Conservation (phyloP, 495 filamentous ascomycete species). For the Penicillium chermesinum region DNA sequence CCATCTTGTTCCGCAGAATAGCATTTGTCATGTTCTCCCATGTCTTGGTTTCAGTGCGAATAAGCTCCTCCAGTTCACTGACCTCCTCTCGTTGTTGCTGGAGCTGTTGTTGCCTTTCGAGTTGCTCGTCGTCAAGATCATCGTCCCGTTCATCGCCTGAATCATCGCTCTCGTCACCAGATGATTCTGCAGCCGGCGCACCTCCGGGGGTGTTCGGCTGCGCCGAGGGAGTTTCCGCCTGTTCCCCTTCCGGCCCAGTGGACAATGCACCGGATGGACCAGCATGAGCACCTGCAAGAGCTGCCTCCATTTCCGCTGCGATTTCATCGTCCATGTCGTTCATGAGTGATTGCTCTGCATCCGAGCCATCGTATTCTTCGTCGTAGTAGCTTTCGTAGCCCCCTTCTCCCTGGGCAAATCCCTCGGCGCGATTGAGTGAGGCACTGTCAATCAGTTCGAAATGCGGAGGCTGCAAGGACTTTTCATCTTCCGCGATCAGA, state of each 20-base stretch:
- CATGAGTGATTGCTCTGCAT: constrained; percentile 52
- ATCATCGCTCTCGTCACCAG: constrained; percentile 44
- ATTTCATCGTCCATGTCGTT: constrained; percentile 58
- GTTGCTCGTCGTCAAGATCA: constrained; percentile 52
- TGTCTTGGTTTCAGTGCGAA: constrained; percentile 39
- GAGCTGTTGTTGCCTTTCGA: constrained; percentile 43
- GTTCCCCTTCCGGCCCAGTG: constrained; percentile 17
- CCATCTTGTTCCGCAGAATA: constrained; percentile 48
- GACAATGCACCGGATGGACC: constrained; percentile 14
- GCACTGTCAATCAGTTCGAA: constrained; percentile 63
- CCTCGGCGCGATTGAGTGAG: constrained; percentile 47
- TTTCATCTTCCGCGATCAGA: constrained; percentile 63
- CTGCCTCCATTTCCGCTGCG: constrained; percentile 51
- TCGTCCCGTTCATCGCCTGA: constrained; percentile 63
- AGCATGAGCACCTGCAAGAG: constrained; percentile 48
- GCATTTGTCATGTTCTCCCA: constrained; percentile 40
- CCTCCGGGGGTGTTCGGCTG: constrained; percentile 33
- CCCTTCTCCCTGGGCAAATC: constrained; percentile 33
- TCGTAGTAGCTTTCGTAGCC: constrained; percentile 50
- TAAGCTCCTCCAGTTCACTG: constrained; percentile 43
- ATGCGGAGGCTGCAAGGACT: constrained; percentile 47
- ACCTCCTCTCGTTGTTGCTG: constrained; percentile 49
- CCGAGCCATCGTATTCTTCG: constrained; percentile 51
- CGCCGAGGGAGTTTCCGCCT: constrained; percentile 29
- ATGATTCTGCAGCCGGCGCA: constrained; percentile 25